A percentile compares a stretch with the other conserved stretches of the same genome.
Conservation (phyloP, 164 flowering plant genomes). For the Echeveria elegans region DNA sequence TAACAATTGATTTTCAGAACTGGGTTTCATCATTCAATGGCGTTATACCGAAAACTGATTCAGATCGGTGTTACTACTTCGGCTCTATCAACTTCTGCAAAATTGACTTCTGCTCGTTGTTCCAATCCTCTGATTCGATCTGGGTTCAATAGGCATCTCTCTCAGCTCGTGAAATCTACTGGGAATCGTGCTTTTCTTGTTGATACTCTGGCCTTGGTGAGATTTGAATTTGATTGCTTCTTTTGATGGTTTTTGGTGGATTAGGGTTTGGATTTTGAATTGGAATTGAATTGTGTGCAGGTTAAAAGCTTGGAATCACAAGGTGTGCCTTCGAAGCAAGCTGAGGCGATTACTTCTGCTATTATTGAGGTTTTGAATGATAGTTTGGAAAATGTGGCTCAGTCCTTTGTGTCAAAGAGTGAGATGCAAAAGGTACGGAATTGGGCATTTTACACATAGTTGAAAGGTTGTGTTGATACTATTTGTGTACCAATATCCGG, state of each 20-base stretch:
- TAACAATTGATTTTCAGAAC: neutral
- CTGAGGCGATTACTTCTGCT: constrained; percentile 65
- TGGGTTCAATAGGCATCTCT: constrained; percentile 21
- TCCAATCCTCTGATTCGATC: constrained; percentile 4
- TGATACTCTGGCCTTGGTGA: constrained; percentile 66
- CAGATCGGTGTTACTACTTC: constrained; percentile 20
- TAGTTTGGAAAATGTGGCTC: constrained; percentile 59
- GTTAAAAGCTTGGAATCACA: constrained; percentile 55
- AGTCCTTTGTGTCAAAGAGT: constrained; percentile 44
- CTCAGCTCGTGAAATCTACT: constrained; percentile 38
- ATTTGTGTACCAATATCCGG: neutral
- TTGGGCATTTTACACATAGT: neutral
- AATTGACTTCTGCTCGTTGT: constrained; percentile 10
- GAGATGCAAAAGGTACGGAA: constrained; percentile 70
- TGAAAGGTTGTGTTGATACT: neutral
- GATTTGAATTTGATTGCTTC: neutral
- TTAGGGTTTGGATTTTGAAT: neutral
- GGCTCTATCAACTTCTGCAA: constrained; percentile 8
- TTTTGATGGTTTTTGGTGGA: neutral
- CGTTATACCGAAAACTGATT: constrained; percentile 24
- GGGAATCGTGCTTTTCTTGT: constrained; percentile 68
- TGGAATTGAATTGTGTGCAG: constrained; percentile 17
- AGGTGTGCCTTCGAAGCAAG: constrained; percentile 67
- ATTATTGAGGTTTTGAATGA: constrained; percentile 53
- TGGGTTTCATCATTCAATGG: constrained; percentile 12